Base-by-base conservation (phyloP, 257 asterid species). In the Scutellaria baicalensis region DNA sequence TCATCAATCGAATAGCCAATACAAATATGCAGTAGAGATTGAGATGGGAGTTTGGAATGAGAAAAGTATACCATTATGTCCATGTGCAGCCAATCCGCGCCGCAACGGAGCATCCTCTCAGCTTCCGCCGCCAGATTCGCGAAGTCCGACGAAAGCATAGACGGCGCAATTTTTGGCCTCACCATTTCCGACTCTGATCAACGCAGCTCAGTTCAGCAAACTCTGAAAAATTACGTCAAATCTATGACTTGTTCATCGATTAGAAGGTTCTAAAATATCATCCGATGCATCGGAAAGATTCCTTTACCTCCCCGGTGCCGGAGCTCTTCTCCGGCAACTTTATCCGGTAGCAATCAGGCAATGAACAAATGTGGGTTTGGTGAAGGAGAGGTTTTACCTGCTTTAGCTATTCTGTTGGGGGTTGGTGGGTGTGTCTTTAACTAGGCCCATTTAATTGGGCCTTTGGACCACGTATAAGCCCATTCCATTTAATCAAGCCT, bases 11-110 rank as follows among this genome's bases (percentile, higher is more conserved):
- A 43, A 21, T 8, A 40, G 21, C 39, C 54, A 45, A 64, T 47
- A 45, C 33, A 11, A 45, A 64, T 47, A 9, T 11, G 55, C 36
- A 39, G 9, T 20, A 20, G n/a, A 6, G 36, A 11, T 40, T 56
- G 13, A 5, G 57, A 31, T 20, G 52, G 9, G 43, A 14, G 9
- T 31, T 5, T 18, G 9, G 18, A 9, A 20, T 14, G 50, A 54
- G 58, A 33, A 14, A 75, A 67, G n/a, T 5, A 21, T 83, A 90
- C 98, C 98, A 93, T 93, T 49, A 93, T 85, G 69, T 93, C 98
- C 98, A 93, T 90, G 79, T 93, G 97, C 62, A 93, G 95, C 98
- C 98, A 93, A 83, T 93, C 96, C 14, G 97, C 98, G 58, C 98
- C 96, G 59, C 71, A 93, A 18, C 71, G 76, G 78, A 93, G 66